Conservation (phyloP, 805 yeast genomes). For the Hanseniaspora jakobsenii region DNA sequence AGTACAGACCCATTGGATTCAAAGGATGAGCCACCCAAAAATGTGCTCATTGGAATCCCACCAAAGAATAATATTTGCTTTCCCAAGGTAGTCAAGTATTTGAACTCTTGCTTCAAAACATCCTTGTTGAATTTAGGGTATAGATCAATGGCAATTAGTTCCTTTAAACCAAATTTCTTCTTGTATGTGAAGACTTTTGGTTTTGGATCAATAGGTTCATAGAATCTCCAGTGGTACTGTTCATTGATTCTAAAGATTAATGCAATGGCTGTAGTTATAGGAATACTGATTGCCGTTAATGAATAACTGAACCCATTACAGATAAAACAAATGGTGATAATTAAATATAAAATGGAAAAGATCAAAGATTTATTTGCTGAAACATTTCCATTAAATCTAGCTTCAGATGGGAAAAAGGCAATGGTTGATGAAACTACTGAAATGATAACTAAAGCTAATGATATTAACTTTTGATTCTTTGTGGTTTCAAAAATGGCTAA, state of each 20-base stretch:
- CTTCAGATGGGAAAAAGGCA: conserved; percentile 28
- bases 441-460: conserved; percentile 24
- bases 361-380: conserved; percentile 33
- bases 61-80: conserved; percentile 5
- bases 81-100: not conserved
- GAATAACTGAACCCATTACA: conserved; percentile 28
- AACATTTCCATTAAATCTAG: conserved; percentile 27
- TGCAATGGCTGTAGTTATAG: conserved; percentile 30
- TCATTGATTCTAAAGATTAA: conserved; percentile 31
- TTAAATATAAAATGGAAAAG: conserved; percentile 31
- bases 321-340: conserved; percentile 30
- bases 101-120: conserved; percentile 5
- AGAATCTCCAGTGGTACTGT: conserved; percentile 15
- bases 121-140: conserved; percentile 14
- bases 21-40: conserved; percentile 9
- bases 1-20: conserved; percentile 10
- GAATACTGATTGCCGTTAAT: conserved; percentile 31
- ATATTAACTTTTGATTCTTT: not conserved
- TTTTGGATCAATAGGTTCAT: conserved; percentile 14
- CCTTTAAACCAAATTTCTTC: conserved; percentile 12
- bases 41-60: conserved; percentile 8
- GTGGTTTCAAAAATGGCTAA: conserved; percentile 8
- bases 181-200: conserved; percentile 9
- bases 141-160: conserved; percentile 13
- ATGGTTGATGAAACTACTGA: conserved; percentile 31